These are phyloP conservation scores for Cynanchum wilfordii DNA, from an alignment of 257 asterid genomes.

Conservation along the genomic window DNA sequence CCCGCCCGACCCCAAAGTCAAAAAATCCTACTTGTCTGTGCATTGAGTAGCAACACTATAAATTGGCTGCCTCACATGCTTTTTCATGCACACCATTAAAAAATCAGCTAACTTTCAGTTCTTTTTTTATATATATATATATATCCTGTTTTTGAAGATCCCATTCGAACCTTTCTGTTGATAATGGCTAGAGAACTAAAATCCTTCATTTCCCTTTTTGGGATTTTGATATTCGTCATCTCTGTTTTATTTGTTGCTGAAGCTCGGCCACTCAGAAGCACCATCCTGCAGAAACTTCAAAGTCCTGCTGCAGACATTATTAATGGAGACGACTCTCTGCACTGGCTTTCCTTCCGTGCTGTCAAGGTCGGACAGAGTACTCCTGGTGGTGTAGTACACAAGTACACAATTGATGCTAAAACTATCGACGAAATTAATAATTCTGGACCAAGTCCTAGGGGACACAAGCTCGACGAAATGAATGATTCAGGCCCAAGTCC, in stretches of 20 bases:
- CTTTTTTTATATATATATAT: background rate
- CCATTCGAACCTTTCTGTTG: background rate
- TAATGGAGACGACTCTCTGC: background rate
- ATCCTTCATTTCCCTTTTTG: conserved; percentile 4
- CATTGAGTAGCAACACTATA: background rate
- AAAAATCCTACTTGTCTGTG: background rate
- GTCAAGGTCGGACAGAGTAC: conserved; percentile 20
- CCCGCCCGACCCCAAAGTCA: background rate
- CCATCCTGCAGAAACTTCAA: background rate
- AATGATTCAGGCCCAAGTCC: no score
- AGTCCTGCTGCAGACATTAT: background rate
- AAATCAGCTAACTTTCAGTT: background rate
- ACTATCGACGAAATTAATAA: background rate
- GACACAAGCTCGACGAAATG: no score
- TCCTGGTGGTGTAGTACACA: background rate
- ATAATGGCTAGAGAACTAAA: conserved; percentile 9
- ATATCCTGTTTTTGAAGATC: background rate
- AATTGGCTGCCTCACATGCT: background rate
- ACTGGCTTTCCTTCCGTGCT: conserved; percentile 1
- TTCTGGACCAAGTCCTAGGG: background rate
- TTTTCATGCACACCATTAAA: background rate
- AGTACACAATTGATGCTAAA: background rate
- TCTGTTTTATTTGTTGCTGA: conserved; percentile 1
- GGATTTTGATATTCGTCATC: background rate
- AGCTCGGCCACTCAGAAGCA: background rate